A percentile compares a stretch with the other conserved stretches of the same genome.
phyloP scores from a whole-genome alignment of 257 asterid species.

The Lithospermum erythrorhizon region DNA sequence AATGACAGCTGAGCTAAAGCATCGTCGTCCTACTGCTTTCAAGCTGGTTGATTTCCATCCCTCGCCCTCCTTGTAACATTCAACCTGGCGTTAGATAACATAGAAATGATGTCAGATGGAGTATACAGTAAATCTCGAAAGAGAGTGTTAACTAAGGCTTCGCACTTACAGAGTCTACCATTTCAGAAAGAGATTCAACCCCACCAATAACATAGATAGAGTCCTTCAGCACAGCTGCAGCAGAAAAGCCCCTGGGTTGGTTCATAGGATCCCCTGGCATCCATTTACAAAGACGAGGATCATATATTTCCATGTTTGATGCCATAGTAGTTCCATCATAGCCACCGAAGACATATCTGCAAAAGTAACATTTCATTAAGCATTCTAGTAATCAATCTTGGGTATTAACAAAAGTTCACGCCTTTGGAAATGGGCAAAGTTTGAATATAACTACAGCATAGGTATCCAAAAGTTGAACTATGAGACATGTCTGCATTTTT shows the following conservation, averaged over 20 bases:
- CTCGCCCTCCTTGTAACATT: conserved; percentile 58
- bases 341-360: conserved; percentile 77
- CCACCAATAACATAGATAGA: conserved; percentile 70
- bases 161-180: conserved; percentile 36
- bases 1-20: conserved; percentile 59
- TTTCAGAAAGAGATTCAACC: conserved; percentile 20
- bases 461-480: too few species aligned
- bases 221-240: conserved; percentile 45
- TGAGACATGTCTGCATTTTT: too few species aligned
- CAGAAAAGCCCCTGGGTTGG: conserved; percentile 45
- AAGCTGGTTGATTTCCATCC: conserved; percentile 49
- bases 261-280: conserved; percentile 47
- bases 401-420: too few species aligned
- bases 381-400: background rate
- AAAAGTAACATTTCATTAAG: background rate
- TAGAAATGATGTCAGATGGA: background rate
- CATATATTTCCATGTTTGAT: conserved; percentile 54
- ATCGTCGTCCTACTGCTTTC: conserved; percentile 48
- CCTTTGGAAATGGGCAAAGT: too few species aligned
- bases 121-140: background rate
- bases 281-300: conserved; percentile 65
- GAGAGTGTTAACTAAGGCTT: background rate
- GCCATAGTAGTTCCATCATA: conserved; percentile 47
- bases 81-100: conserved; percentile 41
- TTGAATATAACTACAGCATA: too few species aligned